Evolutionary conservation across 202 grass and related monocot species (phyloP).

Genomic region (Hordeum pubiflorum): DNA sequence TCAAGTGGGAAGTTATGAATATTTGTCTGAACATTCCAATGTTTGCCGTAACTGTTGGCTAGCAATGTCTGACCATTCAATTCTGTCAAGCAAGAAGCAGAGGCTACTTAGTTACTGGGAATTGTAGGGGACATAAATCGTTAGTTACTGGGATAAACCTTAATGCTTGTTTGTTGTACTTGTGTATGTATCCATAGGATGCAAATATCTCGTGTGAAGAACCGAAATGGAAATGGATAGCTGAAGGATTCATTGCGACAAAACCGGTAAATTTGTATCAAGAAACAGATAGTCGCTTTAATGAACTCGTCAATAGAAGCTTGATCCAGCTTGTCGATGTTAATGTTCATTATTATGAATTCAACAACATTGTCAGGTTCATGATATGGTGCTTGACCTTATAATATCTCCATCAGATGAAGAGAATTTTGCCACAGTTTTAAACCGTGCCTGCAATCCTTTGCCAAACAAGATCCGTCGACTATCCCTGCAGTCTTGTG

Average conservation of each 20-base stretch:
- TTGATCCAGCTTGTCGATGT: neutral
- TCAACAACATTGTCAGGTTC: neutral
- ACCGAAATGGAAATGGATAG: conserved; percentile 21
- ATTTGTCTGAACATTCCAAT: too few species aligned
- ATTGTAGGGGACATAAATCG: conserved; percentile 11
- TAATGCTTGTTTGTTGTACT: conserved; percentile 23
- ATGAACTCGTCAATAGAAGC: neutral
- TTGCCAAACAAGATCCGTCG: neutral
- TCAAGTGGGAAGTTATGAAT: too few species aligned
- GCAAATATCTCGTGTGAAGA: neutral
- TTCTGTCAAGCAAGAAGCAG: too few species aligned
- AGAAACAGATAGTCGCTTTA: neutral
- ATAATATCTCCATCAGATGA: conserved; percentile 14
- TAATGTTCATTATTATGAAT: neutral
- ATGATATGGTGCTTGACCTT: conserved; percentile 6
- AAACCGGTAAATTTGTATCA: neutral
- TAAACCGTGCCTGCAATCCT: neutral
- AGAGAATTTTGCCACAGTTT: conserved; percentile 12
- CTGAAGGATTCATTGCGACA: conserved; percentile 16
- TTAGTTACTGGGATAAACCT: conserved; percentile 16
- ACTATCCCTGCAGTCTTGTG: neutral
- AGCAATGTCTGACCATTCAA: too few species aligned
- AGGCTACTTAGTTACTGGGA: too few species aligned
- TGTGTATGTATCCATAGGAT: conserved; percentile 34
- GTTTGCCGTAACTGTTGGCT: too few species aligned